A percentile compares a stretch with the other conserved stretches of the same genome.
These are phyloP conservation scores for Deinandra increscens DNA, from an alignment of 129 eudicot genomes.

Conservation along the genomic window DNA sequence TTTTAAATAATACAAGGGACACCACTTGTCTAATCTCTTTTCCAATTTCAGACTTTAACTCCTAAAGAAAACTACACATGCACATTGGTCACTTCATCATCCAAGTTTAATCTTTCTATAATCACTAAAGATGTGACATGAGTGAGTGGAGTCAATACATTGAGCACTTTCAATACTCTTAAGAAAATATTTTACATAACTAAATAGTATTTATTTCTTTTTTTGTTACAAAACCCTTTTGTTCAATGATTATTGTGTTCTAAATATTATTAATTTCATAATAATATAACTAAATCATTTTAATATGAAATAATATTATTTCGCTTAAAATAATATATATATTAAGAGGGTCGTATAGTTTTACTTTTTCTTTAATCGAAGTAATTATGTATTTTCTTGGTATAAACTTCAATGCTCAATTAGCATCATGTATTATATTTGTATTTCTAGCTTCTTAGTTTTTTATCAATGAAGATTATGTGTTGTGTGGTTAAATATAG, in stretches of 20 bases:
- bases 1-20: not conserved
- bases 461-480: too few relatives aligned
- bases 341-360: not conserved
- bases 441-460: too few relatives aligned
- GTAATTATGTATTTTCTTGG: too few relatives aligned
- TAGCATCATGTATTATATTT: too few relatives aligned
- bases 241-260: not conserved
- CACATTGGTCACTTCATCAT: not conserved
- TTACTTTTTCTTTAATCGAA: not conserved
- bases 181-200: not conserved
- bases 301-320: too few relatives aligned
- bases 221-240: not conserved
- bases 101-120: constrained; percentile 15
- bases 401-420: too few relatives aligned
- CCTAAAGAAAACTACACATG: not conserved
- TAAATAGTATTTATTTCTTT: not conserved
- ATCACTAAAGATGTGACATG: constrained; percentile 21
- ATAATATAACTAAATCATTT: too few relatives aligned
- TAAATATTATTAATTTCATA: not conserved
- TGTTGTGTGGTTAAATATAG: not conserved
- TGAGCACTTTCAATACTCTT: constrained; percentile 3
- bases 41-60: not conserved
- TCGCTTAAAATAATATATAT: not conserved
- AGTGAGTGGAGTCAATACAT: constrained; percentile 20
- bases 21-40: constrained; percentile 2